A percentile compares a stretch with the other conserved stretches of the same genome.
Evolutionary conservation across 345 rosid species (phyloP).

Genomic region (Gossypioides kirkii): DNA sequence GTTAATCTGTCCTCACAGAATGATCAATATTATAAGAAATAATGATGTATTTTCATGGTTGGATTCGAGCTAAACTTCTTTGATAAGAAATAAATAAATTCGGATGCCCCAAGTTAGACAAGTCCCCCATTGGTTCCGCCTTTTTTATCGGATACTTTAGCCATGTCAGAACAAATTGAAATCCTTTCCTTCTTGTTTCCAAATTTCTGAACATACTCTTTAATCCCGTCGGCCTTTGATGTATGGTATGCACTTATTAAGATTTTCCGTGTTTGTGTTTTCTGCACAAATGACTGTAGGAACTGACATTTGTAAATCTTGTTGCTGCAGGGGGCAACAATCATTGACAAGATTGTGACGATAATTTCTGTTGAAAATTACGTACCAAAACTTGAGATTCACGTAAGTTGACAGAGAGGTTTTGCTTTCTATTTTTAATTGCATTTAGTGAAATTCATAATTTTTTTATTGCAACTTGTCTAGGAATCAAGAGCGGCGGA

Average conservation of each 20-base stretch:
- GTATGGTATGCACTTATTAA: background rate
- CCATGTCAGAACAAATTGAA: background rate
- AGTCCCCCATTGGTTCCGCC: background rate
- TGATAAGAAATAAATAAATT: background rate
- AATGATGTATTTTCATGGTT: background rate
- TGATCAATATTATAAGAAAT: background rate
- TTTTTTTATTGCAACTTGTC: constrained; percentile 21
- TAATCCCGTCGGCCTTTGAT: background rate
- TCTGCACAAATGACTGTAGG: background rate
- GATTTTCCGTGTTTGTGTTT: background rate
- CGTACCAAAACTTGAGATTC: constrained; percentile 39
- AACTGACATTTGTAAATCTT: background rate
- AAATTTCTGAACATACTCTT: background rate
- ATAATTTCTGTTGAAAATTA: constrained; percentile 65
- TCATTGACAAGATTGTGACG: constrained; percentile 73
- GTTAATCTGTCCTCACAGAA: background rate
- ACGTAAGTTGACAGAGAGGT: constrained; percentile 31
- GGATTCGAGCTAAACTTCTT: background rate
- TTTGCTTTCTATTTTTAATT: constrained; percentile 15
- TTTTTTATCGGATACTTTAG: background rate
- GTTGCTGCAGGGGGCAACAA: constrained; percentile 76
- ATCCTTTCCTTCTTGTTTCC: background rate
- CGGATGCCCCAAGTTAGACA: background rate
- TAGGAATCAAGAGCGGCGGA: constrained; percentile 60
- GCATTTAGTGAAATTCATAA: constrained; percentile 7